Evolutionary conservation across 1,284 basidiomycete species (phyloP).

Genomic region (Coniferiporia weirii): DNA sequence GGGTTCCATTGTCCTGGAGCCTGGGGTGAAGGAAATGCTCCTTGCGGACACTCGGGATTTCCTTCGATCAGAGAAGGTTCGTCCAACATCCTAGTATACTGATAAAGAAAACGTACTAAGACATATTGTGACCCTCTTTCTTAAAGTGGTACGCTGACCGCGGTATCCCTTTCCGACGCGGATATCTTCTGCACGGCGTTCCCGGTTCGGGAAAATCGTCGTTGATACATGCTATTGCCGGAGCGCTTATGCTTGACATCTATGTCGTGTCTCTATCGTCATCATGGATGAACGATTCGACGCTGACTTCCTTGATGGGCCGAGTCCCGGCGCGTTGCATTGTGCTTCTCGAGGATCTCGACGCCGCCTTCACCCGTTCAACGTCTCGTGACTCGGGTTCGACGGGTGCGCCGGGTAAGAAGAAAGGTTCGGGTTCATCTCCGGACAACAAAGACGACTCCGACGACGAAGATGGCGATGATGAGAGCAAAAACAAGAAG

Average conservation of each 20-base stretch:
- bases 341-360: constrained; percentile 78
- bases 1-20: constrained; percentile 74
- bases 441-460: constrained; percentile 32
- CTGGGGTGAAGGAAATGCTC: constrained; percentile 81
- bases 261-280: constrained; percentile 73
- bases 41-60: constrained; percentile 76
- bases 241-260: constrained; percentile 75
- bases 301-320: constrained; percentile 72
- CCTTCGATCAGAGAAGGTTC: constrained; percentile 69
- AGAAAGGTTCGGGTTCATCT: constrained; percentile 36
- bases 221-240: constrained; percentile 79
- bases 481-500: constrained; percentile 32
- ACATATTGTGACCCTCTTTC: constrained; percentile 8
- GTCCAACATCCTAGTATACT: constrained; percentile 18
- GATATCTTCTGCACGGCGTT: constrained; percentile 78
- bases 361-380: constrained; percentile 70
- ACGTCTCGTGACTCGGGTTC: constrained; percentile 25
- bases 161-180: constrained; percentile 76
- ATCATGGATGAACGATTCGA: constrained; percentile 75
- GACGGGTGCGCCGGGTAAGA: constrained; percentile 53
- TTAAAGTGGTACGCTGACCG: constrained; percentile 45
- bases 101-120: constrained; percentile 1
- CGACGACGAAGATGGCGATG: constrained; percentile 25
- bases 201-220: constrained; percentile 80
- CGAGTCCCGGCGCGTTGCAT: constrained; percentile 79